Percentiles rank a stretch among this genome's conserved stretches.
phyloP scores from a whole-genome alignment of 352 stramenopile genomes.

The Phytophthora parvispora region DNA sequence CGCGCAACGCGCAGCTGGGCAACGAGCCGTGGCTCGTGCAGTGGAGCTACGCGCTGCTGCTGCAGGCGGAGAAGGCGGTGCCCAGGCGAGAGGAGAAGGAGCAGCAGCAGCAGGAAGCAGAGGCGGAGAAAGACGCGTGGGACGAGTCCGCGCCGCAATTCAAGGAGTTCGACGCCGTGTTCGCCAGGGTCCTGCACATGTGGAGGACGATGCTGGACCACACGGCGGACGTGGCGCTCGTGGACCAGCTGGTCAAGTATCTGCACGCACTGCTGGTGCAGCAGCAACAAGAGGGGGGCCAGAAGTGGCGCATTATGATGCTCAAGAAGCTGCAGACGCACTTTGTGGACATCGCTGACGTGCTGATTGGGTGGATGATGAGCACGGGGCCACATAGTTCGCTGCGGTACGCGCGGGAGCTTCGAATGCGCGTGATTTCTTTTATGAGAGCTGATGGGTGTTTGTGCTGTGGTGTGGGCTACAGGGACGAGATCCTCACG shows the following conservation, averaged over 20 bases:
- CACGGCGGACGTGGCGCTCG: slow-evolving; percentile 48
- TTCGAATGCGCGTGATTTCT: background rate
- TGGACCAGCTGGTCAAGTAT: slow-evolving; percentile 48
- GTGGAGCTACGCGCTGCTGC: slow-evolving; percentile 56
- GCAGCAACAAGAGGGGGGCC: slow-evolving; percentile 6
- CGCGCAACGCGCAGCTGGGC: slow-evolving; percentile 37
- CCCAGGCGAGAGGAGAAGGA: slow-evolving; percentile 14
- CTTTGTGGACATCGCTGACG: slow-evolving; percentile 80
- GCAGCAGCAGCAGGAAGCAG: too few species aligned
- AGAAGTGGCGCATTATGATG: slow-evolving; percentile 39
- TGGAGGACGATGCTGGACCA: slow-evolving; percentile 66
- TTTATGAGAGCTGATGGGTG: background rate
- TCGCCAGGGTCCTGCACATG: slow-evolving; percentile 47
- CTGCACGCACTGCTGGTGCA: slow-evolving; percentile 39
- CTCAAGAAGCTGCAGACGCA: slow-evolving; percentile 65
- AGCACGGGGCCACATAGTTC: slow-evolving; percentile 38
- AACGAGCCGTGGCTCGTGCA: slow-evolving; percentile 63
- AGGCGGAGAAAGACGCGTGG: slow-evolving; percentile 24
- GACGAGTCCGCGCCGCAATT: slow-evolving; percentile 51
- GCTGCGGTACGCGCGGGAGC: slow-evolving; percentile 41
- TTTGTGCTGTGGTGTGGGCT: background rate
- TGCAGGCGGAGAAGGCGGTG: slow-evolving; percentile 46
- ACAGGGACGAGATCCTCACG: slow-evolving; percentile 59
- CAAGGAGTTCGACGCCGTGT: slow-evolving; percentile 54
- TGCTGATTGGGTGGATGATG: slow-evolving; percentile 78